Evolutionary conservation across 1,284 basidiomycete species (phyloP), one percentile per base, ranked within the genome.

Genomic region (Clitocybe nebularis): DNA sequence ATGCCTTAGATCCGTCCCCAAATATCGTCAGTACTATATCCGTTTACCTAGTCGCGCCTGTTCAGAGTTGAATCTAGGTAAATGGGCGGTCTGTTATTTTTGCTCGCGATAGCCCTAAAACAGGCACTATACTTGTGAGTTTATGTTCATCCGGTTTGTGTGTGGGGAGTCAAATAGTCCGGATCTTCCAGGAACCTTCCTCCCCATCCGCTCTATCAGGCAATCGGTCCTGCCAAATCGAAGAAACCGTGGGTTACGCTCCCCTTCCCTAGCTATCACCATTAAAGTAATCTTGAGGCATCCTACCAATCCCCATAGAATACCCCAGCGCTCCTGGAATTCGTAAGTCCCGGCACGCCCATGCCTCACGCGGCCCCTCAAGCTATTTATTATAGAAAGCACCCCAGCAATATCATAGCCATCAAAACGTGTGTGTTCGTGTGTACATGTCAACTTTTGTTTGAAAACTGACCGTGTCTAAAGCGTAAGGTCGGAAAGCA

Each of bases 151-250:
- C 0, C n/a, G 30, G 7, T 11, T 5, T 24, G 33, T 17, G 41
- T 14, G 30, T 25, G 23, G 5, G 14, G 11, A n/a, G 9, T 9
- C 17, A 26, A n/a, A 36, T 36, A 17, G 17, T 13, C 28, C 22
- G 29, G 29, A 32, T 14, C n/a, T n/a, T n/a, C n/a, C 29, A 40
- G 25, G 28, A 39, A 13, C 17, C 32, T 8, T 35, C 23, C 13
- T 48, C 38, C 10, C 29, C 22, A 10, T 44, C 41, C 17, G 23
- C 46, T 14, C 39, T 32, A 4, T 36, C 39, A 16, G 36, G 17
- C 21, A 23, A 21, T 32, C 39, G 28, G 16, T 26, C 9, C 14
- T 24, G 17, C 39, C 21, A 44, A 25, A 42, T 22, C 7, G 39
- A 48, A 41, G 10, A 30, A 8, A 16, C 20, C 10, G 25, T 39